phyloP scores from a whole-genome alignment of 2,329 filamentous ascomycete species.

The Talaromyces rugulosus region DNA sequence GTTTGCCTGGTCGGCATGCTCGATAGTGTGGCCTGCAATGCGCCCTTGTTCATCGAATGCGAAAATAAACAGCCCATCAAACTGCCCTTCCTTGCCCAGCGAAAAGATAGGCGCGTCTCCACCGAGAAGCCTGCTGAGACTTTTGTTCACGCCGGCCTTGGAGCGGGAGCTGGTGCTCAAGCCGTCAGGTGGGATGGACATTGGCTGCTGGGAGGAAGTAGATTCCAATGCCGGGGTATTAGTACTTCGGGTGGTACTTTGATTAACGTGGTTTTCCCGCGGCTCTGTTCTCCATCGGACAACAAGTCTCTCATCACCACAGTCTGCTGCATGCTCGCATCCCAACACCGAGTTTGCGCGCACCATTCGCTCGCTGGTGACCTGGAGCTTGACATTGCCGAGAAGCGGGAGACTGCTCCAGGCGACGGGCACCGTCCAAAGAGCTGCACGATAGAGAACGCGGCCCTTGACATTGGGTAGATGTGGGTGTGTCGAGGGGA shows the following conservation, averaged over 20 bases:
- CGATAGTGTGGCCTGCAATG: constrained; percentile 84
- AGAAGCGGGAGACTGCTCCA: constrained; percentile 92
- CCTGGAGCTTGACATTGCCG: constrained; percentile 82
- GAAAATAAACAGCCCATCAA: constrained; percentile 89
- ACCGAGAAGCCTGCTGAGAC: constrained; percentile 46
- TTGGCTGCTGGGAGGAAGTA: constrained; percentile 12
- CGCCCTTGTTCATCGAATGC: constrained; percentile 87
- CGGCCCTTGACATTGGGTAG: constrained; percentile 89
- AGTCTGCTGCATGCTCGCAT: constrained; percentile 28
- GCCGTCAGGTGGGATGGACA: not conserved
- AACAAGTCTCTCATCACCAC: constrained; percentile 69
- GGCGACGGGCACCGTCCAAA: constrained; percentile 93
- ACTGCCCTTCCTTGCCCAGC: constrained; percentile 64
- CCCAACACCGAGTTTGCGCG: constrained; percentile 45
- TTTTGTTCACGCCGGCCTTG: constrained; percentile 32
- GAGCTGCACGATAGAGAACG: constrained; percentile 83
- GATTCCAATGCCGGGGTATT: not conserved
- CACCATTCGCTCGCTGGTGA: constrained; percentile 86
- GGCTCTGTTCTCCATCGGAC: constrained; percentile 77
- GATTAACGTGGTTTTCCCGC: constrained; percentile 20
- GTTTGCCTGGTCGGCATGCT: constrained; percentile 79
- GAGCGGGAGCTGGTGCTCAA: constrained; percentile 13
- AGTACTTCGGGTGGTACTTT: not conserved
- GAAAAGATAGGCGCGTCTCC: constrained; percentile 49
- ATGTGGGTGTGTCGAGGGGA: constrained; percentile 57